Conservation (phyloP, 1,284 basidiomycete species). For the Leccinum subspadiceum region DNA sequence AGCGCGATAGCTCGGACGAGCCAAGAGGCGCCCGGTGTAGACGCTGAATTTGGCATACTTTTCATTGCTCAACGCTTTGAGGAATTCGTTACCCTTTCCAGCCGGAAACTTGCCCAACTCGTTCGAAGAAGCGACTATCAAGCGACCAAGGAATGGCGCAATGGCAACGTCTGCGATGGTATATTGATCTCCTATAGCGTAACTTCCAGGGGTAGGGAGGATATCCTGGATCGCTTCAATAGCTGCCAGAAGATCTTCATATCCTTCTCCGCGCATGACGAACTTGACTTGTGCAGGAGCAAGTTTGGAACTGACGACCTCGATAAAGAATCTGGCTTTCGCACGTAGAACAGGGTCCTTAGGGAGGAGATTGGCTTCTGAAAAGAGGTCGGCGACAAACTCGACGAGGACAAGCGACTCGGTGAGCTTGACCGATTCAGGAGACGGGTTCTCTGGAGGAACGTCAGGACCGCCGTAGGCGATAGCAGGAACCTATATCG, state of each 20-base stretch:
- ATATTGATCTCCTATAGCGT: conserved; percentile 45
- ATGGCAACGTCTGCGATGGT: conserved; percentile 33
- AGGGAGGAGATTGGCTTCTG: conserved; percentile 40
- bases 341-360: conserved; percentile 43
- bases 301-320: conserved; percentile 41
- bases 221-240: conserved; percentile 44
- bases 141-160: conserved; percentile 36
- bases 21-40: conserved; percentile 31
- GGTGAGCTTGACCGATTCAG: conserved; percentile 43
- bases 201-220: conserved; percentile 39
- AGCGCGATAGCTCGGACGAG: conserved; percentile 28
- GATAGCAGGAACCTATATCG: conserved; percentile 42
- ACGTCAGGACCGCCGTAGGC: conserved; percentile 44
- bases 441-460: conserved; percentile 39
- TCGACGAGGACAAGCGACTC: conserved; percentile 48
- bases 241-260: conserved; percentile 40
- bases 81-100: conserved; percentile 31
- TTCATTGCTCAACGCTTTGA: conserved; percentile 22
- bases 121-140: conserved; percentile 25
- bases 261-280: conserved; percentile 39
- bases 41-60: conserved; percentile 31
- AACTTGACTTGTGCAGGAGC: conserved; percentile 38
- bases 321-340: conserved; percentile 43
- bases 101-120: conserved; percentile 32
- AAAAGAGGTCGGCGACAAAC: conserved; percentile 45